Percentiles rank a stretch among this genome's conserved stretches.
phyloP scores from a whole-genome alignment of 768 basidiomycete species.

The Leucocoprinus leucothites region DNA sequence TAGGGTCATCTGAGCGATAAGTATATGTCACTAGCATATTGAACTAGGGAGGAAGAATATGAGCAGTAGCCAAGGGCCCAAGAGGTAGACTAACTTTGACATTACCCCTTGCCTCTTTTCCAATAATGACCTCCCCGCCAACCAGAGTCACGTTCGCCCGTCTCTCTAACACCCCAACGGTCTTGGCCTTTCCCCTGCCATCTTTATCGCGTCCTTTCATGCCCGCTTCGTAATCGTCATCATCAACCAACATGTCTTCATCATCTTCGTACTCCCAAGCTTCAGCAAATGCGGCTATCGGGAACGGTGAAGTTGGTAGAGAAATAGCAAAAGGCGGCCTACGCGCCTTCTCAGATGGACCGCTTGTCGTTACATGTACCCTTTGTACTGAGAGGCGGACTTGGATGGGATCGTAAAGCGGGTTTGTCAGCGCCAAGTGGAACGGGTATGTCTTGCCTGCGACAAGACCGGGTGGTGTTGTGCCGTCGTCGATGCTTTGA shows the following conservation, averaged over 20 bases:
- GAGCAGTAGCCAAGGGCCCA: neutral
- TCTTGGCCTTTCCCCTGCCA: constrained; percentile 47
- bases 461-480: constrained; percentile 43
- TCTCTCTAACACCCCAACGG: constrained; percentile 82
- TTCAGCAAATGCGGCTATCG: constrained; percentile 89
- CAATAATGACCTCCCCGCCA: constrained; percentile 84
- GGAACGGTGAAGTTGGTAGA: constrained; percentile 74
- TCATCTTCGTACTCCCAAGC: constrained; percentile 99
- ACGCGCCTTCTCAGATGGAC: constrained; percentile 49
- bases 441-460: constrained; percentile 84
- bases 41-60: constrained; percentile 53
- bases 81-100: constrained; percentile 61
- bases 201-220: constrained; percentile 43
- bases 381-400: constrained; percentile 83
- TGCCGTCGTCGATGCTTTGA: constrained; percentile 37
- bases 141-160: constrained; percentile 88
- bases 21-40: constrained; percentile 94
- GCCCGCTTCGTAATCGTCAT: constrained; percentile 50
- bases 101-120: constrained; percentile 71
- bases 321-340: constrained; percentile 78
- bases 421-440: constrained; percentile 90
- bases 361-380: constrained; percentile 48
- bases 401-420: constrained; percentile 92
- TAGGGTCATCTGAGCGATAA: constrained; percentile 86
- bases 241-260: constrained; percentile 77